Conservation (phyloP, 768 basidiomycete genomes). For the Boletus sensibilis region DNA sequence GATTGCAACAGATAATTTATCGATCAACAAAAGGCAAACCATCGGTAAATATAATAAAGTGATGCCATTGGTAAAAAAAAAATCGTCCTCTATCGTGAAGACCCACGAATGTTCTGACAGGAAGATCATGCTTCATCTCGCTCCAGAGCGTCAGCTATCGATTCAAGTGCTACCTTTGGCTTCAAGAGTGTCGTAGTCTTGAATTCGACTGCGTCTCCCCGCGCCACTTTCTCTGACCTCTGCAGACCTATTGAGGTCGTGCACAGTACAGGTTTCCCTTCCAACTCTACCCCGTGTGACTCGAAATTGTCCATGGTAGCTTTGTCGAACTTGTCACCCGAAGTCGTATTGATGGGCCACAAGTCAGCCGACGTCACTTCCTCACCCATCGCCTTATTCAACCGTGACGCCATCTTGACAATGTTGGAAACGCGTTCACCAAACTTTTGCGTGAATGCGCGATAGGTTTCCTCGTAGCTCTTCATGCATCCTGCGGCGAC, state of each 20-base stretch:
- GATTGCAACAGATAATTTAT: slow-evolving; percentile 25
- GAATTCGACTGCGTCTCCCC: slow-evolving; percentile 47
- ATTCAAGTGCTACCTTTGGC: slow-evolving; percentile 53
- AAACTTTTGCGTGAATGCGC: slow-evolving; percentile 33
- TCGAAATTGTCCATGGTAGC: slow-evolving; percentile 49
- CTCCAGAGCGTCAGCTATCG: slow-evolving; percentile 30
- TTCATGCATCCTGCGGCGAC: slow-evolving; percentile 40
- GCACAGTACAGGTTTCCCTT: slow-evolving; percentile 42
- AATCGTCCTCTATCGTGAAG: slow-evolving; percentile 3
- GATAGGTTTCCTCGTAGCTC: slow-evolving; percentile 32
- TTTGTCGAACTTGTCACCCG: slow-evolving; percentile 42
- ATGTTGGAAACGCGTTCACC: slow-evolving; percentile 36
- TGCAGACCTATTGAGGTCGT: slow-evolving; percentile 57
- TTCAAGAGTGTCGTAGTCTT: slow-evolving; percentile 48
- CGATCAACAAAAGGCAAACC: slow-evolving; percentile 7
- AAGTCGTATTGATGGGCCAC: slow-evolving; percentile 46
- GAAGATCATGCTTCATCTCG: slow-evolving; percentile 23
- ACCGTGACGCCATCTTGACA: slow-evolving; percentile 31
- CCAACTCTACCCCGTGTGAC: slow-evolving; percentile 10
- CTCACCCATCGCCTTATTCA: slow-evolving; percentile 54
- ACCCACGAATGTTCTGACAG: not conserved
- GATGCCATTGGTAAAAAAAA: slow-evolving; percentile 13
- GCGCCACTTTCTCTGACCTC: slow-evolving; percentile 35
- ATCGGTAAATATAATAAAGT: slow-evolving; percentile 30
- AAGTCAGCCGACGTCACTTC: slow-evolving; percentile 57